phyloP scores from a whole-genome alignment of 495 filamentous ascomycete species.

The Aspergillus sparsus region DNA sequence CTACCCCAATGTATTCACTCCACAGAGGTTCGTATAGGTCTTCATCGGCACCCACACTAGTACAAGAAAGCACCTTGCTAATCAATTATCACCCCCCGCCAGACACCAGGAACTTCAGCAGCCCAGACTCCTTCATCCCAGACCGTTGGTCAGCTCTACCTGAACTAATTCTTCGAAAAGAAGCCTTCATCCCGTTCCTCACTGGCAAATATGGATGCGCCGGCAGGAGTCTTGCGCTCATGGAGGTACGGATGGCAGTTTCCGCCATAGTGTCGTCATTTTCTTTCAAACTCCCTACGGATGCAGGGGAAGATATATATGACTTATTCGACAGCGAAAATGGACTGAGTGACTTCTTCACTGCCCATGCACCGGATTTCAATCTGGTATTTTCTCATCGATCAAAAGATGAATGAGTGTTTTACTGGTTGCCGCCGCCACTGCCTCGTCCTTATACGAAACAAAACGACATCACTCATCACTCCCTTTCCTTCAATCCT shows the following conservation, averaged over 20 bases:
- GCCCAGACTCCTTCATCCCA: conserved; percentile 11
- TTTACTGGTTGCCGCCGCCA: too few relatives aligned
- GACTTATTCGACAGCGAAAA: neutral
- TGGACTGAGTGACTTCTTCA: neutral
- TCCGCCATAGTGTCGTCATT: neutral
- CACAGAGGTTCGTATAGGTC: conserved; percentile 16
- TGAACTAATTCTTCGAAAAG: neutral
- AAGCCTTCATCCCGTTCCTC: conserved; percentile 13
- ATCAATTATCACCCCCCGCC: too few relatives aligned
- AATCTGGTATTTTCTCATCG: conserved; percentile 4
- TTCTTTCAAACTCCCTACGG: neutral
- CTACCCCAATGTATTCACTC: conserved; percentile 24
- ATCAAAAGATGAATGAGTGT: neutral
- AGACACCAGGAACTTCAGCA: conserved; percentile 10
- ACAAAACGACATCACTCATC: too few relatives aligned
- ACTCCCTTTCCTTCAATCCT: too few relatives aligned
- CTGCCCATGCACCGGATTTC: conserved; percentile 4
- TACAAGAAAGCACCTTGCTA: neutral
- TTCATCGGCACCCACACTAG: neutral
- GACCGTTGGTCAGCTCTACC: conserved; percentile 9
- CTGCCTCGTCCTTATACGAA: too few relatives aligned
- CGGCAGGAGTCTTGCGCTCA: conserved; percentile 12
- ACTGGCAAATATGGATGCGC: conserved; percentile 5
- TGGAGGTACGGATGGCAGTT: conserved; percentile 6
- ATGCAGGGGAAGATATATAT: neutral